phyloP scores from a whole-genome alignment of 1,284 basidiomycete genomes.

The Cronartium quercuum region DNA sequence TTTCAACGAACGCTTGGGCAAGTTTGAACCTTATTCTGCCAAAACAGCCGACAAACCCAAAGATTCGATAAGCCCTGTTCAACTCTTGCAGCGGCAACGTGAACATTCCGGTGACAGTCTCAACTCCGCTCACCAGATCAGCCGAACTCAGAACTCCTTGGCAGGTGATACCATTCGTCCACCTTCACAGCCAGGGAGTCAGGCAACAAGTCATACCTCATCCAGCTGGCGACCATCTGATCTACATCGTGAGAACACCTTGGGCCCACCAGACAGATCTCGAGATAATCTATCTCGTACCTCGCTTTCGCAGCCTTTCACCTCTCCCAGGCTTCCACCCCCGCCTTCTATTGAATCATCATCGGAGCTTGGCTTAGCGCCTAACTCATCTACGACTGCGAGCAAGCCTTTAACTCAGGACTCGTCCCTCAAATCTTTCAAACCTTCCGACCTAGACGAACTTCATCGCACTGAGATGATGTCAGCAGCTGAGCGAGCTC shows the following conservation, averaged over 20 bases:
- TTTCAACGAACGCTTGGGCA: constrained; percentile 33
- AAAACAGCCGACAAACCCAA: constrained; percentile 24
- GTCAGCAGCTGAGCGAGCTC: constrained; percentile 76
- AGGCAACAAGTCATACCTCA: not conserved
- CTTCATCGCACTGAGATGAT: constrained; percentile 79
- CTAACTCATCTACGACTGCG: not conserved
- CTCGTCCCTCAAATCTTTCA: not conserved
- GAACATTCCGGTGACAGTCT: constrained; percentile 3
- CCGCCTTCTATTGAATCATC: not conserved
- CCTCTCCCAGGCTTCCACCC: not conserved
- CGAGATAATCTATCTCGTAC: constrained; percentile 1
- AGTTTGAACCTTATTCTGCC: constrained; percentile 34
- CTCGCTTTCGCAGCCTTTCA: constrained; percentile 13
- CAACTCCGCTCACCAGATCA: not conserved
- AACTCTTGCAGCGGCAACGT: constrained; percentile 31
- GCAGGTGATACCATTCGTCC: too few relatives aligned
- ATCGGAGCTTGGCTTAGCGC: not conserved
- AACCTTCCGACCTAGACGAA: constrained; percentile 58
- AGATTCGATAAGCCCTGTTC: constrained; percentile 13
- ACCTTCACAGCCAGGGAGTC: not conserved
- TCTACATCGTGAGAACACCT: not conserved
- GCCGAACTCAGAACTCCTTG: too few relatives aligned
- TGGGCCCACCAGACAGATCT: not conserved
- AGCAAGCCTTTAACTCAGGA: not conserved
- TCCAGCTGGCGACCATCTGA: not conserved